Percentiles rank a stretch among this genome's conserved stretches.
Evolutionary conservation across 352 stramenopile species (phyloP).

Genomic region (Salisapilia sapeloensis): DNA sequence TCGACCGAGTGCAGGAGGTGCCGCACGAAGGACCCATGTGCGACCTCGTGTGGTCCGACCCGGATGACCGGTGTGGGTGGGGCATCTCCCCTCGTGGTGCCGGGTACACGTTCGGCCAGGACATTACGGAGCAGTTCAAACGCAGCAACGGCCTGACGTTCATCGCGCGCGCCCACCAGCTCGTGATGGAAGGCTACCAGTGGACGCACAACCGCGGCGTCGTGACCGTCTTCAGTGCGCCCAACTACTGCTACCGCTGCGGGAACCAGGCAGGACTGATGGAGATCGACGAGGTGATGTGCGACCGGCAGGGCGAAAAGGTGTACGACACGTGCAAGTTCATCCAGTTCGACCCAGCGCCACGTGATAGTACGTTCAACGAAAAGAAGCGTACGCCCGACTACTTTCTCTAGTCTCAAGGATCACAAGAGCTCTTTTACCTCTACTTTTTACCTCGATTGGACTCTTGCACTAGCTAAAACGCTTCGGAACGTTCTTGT

Average conservation of each 20-base stretch:
- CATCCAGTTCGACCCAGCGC: conserved; percentile 84
- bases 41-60: conserved; percentile 80
- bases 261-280: conserved; percentile 94
- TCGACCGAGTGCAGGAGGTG: conserved; percentile 78
- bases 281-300: conserved; percentile 88
- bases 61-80: conserved; percentile 75
- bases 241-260: conserved; percentile 92
- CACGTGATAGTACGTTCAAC: conserved; percentile 84
- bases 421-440: too few relatives aligned
- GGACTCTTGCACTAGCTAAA: too few relatives aligned
- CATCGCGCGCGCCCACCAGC: conserved; percentile 75
- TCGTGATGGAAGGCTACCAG: conserved; percentile 91
- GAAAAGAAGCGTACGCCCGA: conserved; percentile 85
- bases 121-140: conserved; percentile 84
- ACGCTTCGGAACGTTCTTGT: too few relatives aligned
- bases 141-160: conserved; percentile 79
- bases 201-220: conserved; percentile 85
- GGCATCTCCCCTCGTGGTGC: conserved; percentile 74
- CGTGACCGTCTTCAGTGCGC: conserved; percentile 86
- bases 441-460: too few relatives aligned
- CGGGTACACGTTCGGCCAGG: conserved; percentile 77
- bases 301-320: conserved; percentile 73
- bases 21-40: conserved; percentile 80
- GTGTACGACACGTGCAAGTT: conserved; percentile 87
- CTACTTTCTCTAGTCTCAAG: conserved; percentile 76